phyloP scores from a whole-genome alignment of 1,284 basidiomycete genomes.

The Rhodotorula sp. region DNA sequence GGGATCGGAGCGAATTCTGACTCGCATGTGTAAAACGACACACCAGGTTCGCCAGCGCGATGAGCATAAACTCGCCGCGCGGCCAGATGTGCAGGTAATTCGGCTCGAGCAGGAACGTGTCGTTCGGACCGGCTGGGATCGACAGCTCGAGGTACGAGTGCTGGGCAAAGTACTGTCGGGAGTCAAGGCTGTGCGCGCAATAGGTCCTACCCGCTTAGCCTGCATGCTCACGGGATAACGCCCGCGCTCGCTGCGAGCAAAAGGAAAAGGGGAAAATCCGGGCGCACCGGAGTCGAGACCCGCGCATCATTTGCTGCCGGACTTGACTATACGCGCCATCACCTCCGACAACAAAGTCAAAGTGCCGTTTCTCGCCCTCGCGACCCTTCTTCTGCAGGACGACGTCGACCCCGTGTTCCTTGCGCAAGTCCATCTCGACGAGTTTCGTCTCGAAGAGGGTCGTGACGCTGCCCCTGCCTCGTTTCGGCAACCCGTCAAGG shows the following conservation, averaged over 20 bases:
- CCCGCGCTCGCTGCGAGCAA: too few species aligned
- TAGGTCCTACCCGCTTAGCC: background rate
- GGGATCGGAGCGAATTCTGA: too few species aligned
- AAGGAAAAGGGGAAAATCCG: background rate
- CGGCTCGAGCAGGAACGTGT: slow-evolving; percentile 79
- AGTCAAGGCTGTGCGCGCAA: slow-evolving; percentile 82
- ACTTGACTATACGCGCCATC: slow-evolving; percentile 40
- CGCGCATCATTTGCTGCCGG: slow-evolving; percentile 37
- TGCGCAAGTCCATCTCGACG: slow-evolving; percentile 32
- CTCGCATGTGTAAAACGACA: background rate
- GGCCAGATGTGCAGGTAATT: slow-evolving; percentile 99
- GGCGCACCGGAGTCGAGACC: slow-evolving; percentile 23
- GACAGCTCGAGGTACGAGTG: slow-evolving; percentile 95
- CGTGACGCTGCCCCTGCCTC: slow-evolving; percentile 43
- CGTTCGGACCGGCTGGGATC: slow-evolving; percentile 74
- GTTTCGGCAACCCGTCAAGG: slow-evolving; percentile 55
- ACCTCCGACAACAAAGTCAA: slow-evolving; percentile 76
- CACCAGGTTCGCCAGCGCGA: slow-evolving; percentile 94
- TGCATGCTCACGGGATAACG: too few species aligned
- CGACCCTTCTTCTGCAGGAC: slow-evolving; percentile 25
- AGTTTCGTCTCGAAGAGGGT: slow-evolving; percentile 34
- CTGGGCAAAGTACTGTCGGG: slow-evolving; percentile 87
- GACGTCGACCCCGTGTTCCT: slow-evolving; percentile 16
- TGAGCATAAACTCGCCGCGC: slow-evolving; percentile 96
- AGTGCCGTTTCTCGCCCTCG: slow-evolving; percentile 52